A percentile compares a stretch with the other conserved stretches of the same genome.
phyloP scores from a whole-genome alignment of 306 rosid genomes.

The Cucurbita maxima region DNA sequence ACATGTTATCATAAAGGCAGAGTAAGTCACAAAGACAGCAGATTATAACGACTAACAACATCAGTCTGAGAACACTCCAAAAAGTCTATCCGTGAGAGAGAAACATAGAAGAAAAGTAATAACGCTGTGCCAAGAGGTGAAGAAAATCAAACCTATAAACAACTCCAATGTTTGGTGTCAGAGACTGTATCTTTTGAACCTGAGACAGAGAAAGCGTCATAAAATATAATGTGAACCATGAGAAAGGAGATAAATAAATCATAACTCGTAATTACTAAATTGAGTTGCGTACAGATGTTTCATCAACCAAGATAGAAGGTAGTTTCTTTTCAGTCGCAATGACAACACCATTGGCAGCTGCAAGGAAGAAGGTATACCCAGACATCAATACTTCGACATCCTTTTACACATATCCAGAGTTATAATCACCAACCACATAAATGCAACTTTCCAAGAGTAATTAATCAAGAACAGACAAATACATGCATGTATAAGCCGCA shows the following conservation, averaged over 20 bases:
- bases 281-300: slow-evolving; percentile 53
- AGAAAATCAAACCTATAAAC: slow-evolving; percentile 88
- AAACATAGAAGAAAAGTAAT: neutral
- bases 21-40: neutral
- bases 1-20: neutral
- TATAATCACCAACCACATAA: neutral
- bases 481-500: neutral
- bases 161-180: slow-evolving; percentile 90
- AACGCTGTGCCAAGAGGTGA: no score
- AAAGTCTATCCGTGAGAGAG: neutral
- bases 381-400: neutral
- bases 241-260: neutral
- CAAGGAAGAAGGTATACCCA: slow-evolving; percentile 5
- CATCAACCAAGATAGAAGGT: slow-evolving; percentile 91
- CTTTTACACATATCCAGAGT: neutral
- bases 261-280: neutral
- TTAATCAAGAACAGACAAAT: neutral
- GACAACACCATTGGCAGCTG: slow-evolving; percentile 95
- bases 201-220: slow-evolving; percentile 20
- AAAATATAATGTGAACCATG: neutral
- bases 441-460: neutral
- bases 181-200: slow-evolving; percentile 76
- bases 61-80: neutral
- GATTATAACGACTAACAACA: neutral
- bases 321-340: slow-evolving; percentile 94